phyloP scores from a whole-genome alignment of 2,329 filamentous ascomycete species.

The Penicillium sp. region DNA sequence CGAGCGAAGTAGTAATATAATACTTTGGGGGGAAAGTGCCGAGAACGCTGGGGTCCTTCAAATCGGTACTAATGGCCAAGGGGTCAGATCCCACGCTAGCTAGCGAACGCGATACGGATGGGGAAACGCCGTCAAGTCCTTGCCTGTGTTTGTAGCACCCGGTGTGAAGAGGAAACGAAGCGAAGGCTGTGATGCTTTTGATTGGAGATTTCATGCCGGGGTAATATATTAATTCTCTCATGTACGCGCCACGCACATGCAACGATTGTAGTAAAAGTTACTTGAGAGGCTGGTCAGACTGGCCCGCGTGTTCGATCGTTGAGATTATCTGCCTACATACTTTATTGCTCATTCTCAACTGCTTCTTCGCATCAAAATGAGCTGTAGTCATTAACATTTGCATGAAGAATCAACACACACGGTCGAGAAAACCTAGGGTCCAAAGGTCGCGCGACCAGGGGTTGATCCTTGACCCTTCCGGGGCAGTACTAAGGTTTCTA shows the following conservation, averaged over 20 bases:
- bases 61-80: constrained; percentile 2
- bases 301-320: too few relatives aligned
- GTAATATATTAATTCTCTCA: constrained; percentile 4
- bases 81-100: neutral
- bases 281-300: neutral
- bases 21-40: neutral
- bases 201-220: constrained; percentile 1
- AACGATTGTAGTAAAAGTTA: neutral
- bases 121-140: constrained; percentile 7
- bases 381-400: too few relatives aligned
- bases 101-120: constrained; percentile 4
- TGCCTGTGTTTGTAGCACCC: neutral
- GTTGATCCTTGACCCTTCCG: neutral
- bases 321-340: too few relatives aligned
- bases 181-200: neutral
- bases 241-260: constrained; percentile 6
- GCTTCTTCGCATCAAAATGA: too few relatives aligned
- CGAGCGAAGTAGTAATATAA: neutral
- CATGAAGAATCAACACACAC: too few relatives aligned
- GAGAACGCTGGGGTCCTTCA: neutral
- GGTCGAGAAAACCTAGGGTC: neutral
- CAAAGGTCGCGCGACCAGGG: neutral
- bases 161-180: constrained; percentile 2
- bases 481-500: neutral
- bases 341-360: too few relatives aligned